Base-by-base conservation (phyloP, 352 stramenopile species). In the Phytophthora podocarpi region DNA sequence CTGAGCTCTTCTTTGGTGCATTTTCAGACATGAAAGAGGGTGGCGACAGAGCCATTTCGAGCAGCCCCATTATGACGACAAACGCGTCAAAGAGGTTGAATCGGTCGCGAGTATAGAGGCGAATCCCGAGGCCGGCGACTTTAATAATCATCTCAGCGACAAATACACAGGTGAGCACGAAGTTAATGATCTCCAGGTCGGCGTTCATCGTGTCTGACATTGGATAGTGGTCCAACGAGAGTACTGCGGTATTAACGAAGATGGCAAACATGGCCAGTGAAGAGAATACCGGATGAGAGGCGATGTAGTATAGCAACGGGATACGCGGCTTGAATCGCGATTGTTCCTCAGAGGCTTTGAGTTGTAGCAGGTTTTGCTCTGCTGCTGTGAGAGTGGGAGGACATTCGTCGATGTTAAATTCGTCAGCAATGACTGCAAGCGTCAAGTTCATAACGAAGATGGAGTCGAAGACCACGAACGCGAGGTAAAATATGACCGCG, bases 361-460 rank as follows among this genome's bases (percentile, higher is more conserved):
- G 8, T 51, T 54, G 3, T 46, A 56, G 16, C 10, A 35, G 50
- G 9, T 52, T 68, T 6, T 60, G 47, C 75, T 26, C 35, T 60
- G 54, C 41, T 63, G 34, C 18, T 55, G 48, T 21, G 62, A 70
- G 21, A 71, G 68, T 12, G 77, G 61, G 16, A 66, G 45, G 5
- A 60, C 52, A 3, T 26, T 55, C 80, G n/a, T 92, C 82, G 27
- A 92, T 71, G 8, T 84, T 87, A 51, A 97, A 98, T 27, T 95
- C 85, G 8, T 97, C 85, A 10, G 83, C 90, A 58, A 98, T 92
- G 35, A 98, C 91, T 13, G 92, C 92, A 20, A 98, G 83, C 16
- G 85, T 89, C 21, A 98, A 66, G 52, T 98, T 97, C 66, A 98
- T 90, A n/a, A 97, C 74, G 53, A 98, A 97, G 41, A 97, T 97